Evolutionary conservation across 1,284 basidiomycete species (phyloP).

Genomic region (Bjerkandera adusta): DNA sequence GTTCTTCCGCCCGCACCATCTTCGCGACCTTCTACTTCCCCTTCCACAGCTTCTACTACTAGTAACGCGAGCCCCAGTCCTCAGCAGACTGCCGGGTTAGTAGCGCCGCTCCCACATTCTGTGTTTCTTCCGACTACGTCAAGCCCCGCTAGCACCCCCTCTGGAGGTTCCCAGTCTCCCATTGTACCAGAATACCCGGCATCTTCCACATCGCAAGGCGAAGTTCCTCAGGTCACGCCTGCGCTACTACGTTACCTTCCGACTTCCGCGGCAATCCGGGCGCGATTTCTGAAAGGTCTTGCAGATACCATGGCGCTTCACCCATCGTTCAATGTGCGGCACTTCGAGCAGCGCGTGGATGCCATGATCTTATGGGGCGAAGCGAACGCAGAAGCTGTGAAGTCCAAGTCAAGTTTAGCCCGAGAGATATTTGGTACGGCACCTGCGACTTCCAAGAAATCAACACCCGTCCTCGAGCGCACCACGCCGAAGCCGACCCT

Average conservation of each 20-base stretch:
- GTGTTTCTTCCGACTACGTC: conserved; percentile 20
- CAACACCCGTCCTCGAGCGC: conserved; percentile 12
- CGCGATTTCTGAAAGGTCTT: conserved; percentile 37
- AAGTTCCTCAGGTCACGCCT: conserved; percentile 36
- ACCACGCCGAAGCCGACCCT: conserved; percentile 40
- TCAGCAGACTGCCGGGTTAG: conserved; percentile 16
- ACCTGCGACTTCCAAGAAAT: conserved; percentile 16
- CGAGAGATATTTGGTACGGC: conserved; percentile 31
- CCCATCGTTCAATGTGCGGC: conserved; percentile 49
- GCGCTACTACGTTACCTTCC: conserved; percentile 40
- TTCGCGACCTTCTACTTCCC: conserved; percentile 12
- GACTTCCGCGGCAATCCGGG: conserved; percentile 34
- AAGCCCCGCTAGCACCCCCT: too few species aligned
- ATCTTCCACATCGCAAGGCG: neutral
- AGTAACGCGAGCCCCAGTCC: neutral
- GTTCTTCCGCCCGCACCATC: conserved; percentile 24
- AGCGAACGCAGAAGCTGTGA: conserved; percentile 12
- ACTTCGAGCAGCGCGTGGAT: conserved; percentile 45
- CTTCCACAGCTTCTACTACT: neutral
- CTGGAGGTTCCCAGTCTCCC: conserved; percentile 3
- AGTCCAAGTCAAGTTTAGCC: conserved; percentile 30
- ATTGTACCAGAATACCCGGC: conserved; percentile 15
- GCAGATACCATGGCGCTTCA: conserved; percentile 45
- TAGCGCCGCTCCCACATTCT: conserved; percentile 17
- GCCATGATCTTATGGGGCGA: conserved; percentile 43